Conservation (phyloP, 1,139 yeast genomes). For the Lodderomyces jiufengensis region DNA sequence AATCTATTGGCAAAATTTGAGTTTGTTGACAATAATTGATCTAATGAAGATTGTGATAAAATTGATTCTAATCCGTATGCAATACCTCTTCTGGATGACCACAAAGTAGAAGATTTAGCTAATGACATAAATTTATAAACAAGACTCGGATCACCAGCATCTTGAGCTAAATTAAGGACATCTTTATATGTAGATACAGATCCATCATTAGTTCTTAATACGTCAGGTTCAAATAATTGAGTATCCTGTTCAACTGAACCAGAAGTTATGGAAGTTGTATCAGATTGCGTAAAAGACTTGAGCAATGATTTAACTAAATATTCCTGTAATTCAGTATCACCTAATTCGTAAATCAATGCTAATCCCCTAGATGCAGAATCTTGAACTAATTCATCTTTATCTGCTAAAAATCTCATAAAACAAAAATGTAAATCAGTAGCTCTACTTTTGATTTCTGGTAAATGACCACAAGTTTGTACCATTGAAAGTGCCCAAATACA, state of each 20-base stretch:
- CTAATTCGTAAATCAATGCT: slow-evolving; percentile 75
- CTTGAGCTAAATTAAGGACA: slow-evolving; percentile 81
- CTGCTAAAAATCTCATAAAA: slow-evolving; percentile 73
- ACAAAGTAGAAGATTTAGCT: slow-evolving; percentile 81
- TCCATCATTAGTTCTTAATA: slow-evolving; percentile 75
- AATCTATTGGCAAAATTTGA: slow-evolving; percentile 53
- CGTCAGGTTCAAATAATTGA: slow-evolving; percentile 79
- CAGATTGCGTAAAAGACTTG: slow-evolving; percentile 72
- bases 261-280: slow-evolving; percentile 50
- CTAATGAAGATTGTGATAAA: slow-evolving; percentile 72
- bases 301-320: slow-evolving; percentile 72
- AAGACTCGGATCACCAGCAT: slow-evolving; percentile 91
- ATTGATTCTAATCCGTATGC: slow-evolving; percentile 91
- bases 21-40: slow-evolving; percentile 56
- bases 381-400: slow-evolving; percentile 79
- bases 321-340: slow-evolving; percentile 66
- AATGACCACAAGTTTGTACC: slow-evolving; percentile 66
- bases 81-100: slow-evolving; percentile 92
- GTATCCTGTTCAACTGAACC: slow-evolving; percentile 80
- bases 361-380: slow-evolving; percentile 91
- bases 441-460: slow-evolving; percentile 36
- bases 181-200: slow-evolving; percentile 87
- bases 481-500: slow-evolving; percentile 85
- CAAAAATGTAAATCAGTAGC: slow-evolving; percentile 62
- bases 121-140: slow-evolving; percentile 93